These are phyloP conservation scores for Jamesozyma gamospora DNA, from an alignment of 805 yeast genomes.

Conservation along the genomic window DNA sequence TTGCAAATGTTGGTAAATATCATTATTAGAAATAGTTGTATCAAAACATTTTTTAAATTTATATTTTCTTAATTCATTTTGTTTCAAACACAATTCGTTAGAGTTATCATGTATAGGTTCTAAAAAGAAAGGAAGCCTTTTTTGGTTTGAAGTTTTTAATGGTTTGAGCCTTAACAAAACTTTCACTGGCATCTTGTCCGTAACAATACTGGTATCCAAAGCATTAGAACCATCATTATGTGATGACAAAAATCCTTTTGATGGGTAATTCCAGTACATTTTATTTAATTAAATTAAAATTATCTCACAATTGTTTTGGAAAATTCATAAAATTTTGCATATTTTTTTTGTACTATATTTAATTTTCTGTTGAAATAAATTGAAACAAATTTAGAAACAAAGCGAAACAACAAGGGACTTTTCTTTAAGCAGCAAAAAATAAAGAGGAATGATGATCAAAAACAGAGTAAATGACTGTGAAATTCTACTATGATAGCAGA, in stretches of 20 bases:
- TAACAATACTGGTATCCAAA: background rate
- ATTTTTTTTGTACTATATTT: no score
- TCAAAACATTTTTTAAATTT: background rate
- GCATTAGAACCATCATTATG: no score
- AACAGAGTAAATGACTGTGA: no score
- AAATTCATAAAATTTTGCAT: no score
- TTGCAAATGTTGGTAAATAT: background rate
- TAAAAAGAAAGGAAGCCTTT: background rate
- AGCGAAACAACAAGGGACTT: no score
- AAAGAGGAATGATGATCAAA: no score
- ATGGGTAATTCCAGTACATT: constrained; percentile 3
- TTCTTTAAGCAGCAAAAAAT: no score
- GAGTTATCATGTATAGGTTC: background rate
- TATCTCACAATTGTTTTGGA: no score
- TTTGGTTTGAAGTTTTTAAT: background rate
- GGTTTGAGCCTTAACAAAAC: constrained; percentile 1
- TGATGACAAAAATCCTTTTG: background rate
- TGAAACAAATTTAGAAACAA: no score
- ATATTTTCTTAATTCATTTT: background rate
- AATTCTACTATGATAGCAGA: no score
- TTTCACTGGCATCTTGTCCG: background rate
- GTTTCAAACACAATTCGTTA: background rate
- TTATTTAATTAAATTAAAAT: no score
- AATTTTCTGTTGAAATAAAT: no score
- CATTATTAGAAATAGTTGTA: background rate